Evolutionary conservation across 805 yeast species (phyloP), one percentile per base, ranked within the genome.

Genomic region (Monosporozyma aerobia): DNA sequence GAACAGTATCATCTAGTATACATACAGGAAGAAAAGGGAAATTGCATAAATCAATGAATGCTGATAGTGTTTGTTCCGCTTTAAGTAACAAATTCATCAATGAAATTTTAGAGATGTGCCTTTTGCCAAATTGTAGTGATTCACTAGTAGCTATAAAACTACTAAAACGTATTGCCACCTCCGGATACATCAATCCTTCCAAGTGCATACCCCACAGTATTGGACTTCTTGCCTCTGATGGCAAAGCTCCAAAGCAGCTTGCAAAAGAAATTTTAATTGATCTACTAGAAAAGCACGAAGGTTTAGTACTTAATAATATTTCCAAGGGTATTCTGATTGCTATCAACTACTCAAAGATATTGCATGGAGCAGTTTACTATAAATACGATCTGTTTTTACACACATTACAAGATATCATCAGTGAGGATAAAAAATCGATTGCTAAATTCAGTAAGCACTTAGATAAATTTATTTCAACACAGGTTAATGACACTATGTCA

Each of bases 111-210:
- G 66, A 70, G 2, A 63, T 80, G 16, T 79, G 88, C 51, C 56
- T 81, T 0, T 58, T 63, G 3, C 75, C 75, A 37, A 77, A 78
- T 32, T 72, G 71, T 2, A 75, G 72, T 3, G 68, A 67, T 47
- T 78, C 87, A 1, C 65, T 71, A 30, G 63, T 74, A 1, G 82
- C 88, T 0, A 74, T 83, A 3, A 70, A 74, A 33, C 80, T 82
- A 54, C 61, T 87, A 44, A 79, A 76, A 51, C 64, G 78, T 44
- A 78, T 84, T 25, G 75, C 84, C 9, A 74, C 74, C 30, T 73
- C 81, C 51, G 95, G 95, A 0, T 84, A 79, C 65, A 84, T 85
- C 0, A 87, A 85, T 61, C 96, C 96, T 1, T 77, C 85, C 52
- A 60, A 77, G 4, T 79, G 88, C 59, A 77, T 83, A 5, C 78